Percentiles rank a stretch among this genome's conserved stretches.
phyloP scores from a whole-genome alignment of 441 rosid genomes.

The Isatis lusitanica region DNA sequence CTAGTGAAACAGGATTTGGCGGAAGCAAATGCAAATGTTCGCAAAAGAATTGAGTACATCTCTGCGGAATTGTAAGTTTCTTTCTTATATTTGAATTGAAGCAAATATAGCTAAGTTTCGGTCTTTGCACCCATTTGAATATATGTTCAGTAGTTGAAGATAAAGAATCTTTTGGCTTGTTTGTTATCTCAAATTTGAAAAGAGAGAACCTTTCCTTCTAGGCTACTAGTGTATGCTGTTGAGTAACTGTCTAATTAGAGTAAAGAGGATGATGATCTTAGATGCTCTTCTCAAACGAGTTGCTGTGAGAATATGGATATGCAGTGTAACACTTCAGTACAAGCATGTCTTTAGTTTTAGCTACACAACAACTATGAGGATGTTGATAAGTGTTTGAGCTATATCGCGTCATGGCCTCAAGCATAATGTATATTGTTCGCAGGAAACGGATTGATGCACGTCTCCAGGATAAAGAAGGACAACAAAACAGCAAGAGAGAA shows the following conservation, averaged over 20 bases:
- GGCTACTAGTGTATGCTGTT: neutral
- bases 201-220: neutral
- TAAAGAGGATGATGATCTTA: neutral
- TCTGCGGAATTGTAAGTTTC: constrained; percentile 79
- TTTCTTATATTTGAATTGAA: neutral
- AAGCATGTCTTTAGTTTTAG: neutral
- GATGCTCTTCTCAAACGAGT: neutral
- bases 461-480: constrained; percentile 87
- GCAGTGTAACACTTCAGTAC: neutral
- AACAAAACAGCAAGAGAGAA: constrained; percentile 90
- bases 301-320: neutral
- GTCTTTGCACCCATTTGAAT: neutral
- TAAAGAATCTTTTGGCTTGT: neutral
- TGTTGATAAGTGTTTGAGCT: constrained; percentile 2
- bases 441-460: constrained; percentile 89
- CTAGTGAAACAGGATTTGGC: constrained; percentile 97
- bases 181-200: neutral
- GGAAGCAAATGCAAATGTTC: constrained; percentile 95
- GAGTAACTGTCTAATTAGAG: neutral
- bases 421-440: neutral
- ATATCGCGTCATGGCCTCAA: neutral
- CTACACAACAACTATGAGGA: neutral
- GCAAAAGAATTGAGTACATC: constrained; percentile 91
- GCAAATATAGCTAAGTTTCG: constrained; percentile 3
- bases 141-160: neutral